Conservation (phyloP, 495 filamentous ascomycete species). For the Aspergillus sclerotiicarbonarius region DNA sequence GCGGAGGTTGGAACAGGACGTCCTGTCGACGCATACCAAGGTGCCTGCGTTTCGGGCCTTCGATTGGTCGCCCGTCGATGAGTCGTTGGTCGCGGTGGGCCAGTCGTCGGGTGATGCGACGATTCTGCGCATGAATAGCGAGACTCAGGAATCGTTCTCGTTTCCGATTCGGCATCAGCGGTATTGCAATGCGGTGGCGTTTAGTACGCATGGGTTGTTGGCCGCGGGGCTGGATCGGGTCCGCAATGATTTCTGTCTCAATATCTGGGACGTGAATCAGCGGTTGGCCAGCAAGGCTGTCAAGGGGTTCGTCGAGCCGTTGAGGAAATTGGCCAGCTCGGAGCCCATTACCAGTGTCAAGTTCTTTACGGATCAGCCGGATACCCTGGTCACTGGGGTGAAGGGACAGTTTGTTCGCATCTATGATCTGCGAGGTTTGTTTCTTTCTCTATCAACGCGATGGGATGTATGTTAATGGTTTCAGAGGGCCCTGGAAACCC, state of each 20-base stretch:
- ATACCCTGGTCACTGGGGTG: constrained; percentile 77
- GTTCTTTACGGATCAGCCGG: constrained; percentile 84
- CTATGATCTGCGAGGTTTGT: constrained; percentile 81
- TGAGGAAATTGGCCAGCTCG: constrained; percentile 72
- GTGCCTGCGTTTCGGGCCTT: constrained; percentile 87
- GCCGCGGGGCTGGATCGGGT: constrained; percentile 89
- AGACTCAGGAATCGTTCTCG: constrained; percentile 59
- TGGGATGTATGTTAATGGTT: constrained; percentile 8
- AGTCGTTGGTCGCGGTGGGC: constrained; percentile 79
- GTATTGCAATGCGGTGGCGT: constrained; percentile 87
- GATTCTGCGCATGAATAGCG: constrained; percentile 71
- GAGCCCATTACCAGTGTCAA: constrained; percentile 87
- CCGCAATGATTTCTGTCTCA: constrained; percentile 87
- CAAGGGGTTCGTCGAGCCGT: constrained; percentile 56
- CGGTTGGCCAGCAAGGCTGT: constrained; percentile 46
- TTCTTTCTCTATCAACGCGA: constrained; percentile 10
- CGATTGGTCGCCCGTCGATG: constrained; percentile 85
- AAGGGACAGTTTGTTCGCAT: constrained; percentile 84
- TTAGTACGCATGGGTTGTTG: constrained; percentile 73
- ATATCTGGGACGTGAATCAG: constrained; percentile 88
- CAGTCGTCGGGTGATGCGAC: constrained; percentile 81
- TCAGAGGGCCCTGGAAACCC: constrained; percentile 54
- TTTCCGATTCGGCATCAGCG: constrained; percentile 83
- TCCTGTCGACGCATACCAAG: constrained; percentile 69
- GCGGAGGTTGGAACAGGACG: constrained; percentile 61